Evolutionary conservation across 768 basidiomycete genomes (phyloP).

Genomic region (Coprinellus micaceus): DNA sequence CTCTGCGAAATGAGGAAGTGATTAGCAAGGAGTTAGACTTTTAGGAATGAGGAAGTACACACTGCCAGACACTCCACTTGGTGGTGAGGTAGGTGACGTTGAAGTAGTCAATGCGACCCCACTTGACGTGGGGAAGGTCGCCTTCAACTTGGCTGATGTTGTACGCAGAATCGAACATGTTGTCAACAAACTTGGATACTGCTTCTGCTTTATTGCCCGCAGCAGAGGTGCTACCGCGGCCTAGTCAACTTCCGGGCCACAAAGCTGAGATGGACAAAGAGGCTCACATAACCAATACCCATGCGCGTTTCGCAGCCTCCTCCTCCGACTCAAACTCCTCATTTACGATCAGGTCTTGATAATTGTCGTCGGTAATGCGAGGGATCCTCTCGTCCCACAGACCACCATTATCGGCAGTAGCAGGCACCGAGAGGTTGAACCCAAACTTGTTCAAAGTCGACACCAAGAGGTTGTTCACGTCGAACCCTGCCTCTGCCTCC

Average conservation of each 20-base stretch:
- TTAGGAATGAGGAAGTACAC: slow-evolving; percentile 24
- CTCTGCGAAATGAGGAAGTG: slow-evolving; percentile 39
- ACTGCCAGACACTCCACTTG: slow-evolving; percentile 86
- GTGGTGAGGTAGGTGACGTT: slow-evolving; percentile 81
- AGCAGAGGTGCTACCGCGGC: no score
- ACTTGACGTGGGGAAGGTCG: slow-evolving; percentile 70
- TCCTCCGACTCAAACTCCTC: slow-evolving; percentile 64
- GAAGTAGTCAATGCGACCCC: slow-evolving; percentile 85
- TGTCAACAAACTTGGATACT: slow-evolving; percentile 66
- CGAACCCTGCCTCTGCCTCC: slow-evolving; percentile 21
- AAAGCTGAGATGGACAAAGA: no score
- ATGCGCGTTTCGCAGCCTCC: slow-evolving; percentile 57
- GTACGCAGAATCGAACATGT: slow-evolving; percentile 70
- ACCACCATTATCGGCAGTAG: slow-evolving; percentile 37
- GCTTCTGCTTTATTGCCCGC: slow-evolving; percentile 59
- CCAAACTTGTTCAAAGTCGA: slow-evolving; percentile 55
- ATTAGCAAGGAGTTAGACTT: not conserved
- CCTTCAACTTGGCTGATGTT: slow-evolving; percentile 56
- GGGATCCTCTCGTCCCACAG: slow-evolving; percentile 73
- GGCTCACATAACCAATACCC: slow-evolving; percentile 76
- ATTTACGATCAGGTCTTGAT: slow-evolving; percentile 63
- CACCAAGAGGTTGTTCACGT: slow-evolving; percentile 43
- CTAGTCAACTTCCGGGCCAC: no score
- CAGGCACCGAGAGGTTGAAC: slow-evolving; percentile 48
- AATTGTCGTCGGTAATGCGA: slow-evolving; percentile 82